A percentile compares a stretch with the other conserved stretches of the same genome.
These are phyloP conservation scores for Secale cereale DNA, from an alignment of 176 grass and related monocot genomes.

Conservation along the genomic window DNA sequence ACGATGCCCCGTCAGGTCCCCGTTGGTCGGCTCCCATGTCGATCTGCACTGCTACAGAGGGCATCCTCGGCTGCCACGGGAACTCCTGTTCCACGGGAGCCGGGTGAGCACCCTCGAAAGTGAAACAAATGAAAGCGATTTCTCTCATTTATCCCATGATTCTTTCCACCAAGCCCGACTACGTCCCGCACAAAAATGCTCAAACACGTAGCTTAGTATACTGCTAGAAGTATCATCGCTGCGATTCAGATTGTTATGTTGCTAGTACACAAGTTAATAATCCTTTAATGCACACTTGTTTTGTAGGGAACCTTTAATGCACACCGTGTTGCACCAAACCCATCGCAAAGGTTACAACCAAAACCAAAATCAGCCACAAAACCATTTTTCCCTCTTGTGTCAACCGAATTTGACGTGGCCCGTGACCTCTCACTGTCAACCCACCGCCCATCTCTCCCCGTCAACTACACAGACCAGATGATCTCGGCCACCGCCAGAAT, in stretches of 20 bases:
- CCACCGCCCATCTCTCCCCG: conserved; percentile 18
- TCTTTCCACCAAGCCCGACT: background rate
- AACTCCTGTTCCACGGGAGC: background rate
- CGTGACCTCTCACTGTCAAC: background rate
- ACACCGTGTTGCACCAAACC: background rate
- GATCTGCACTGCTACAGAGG: conserved; percentile 18
- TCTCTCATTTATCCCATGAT: background rate
- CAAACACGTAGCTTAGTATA: too few species aligned
- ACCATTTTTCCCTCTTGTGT: background rate
- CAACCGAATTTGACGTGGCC: conserved; percentile 6
- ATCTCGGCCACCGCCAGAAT: background rate
- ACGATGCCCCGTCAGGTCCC: background rate
- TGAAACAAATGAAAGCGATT: background rate
- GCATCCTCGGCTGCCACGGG: conserved; percentile 21
- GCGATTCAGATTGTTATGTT: background rate
- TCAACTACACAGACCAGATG: background rate
- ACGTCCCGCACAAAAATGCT: too few species aligned
- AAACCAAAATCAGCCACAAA: background rate
- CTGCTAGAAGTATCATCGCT: background rate
- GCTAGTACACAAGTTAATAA: background rate
- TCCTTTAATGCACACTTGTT: background rate
- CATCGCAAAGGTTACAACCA: background rate
- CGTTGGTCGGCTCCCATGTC: background rate
- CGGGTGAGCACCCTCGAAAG: background rate
- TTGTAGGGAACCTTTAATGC: background rate